Base-by-base conservation (phyloP, 805 yeast genomes). In the Spathaspora sp. region DNA sequence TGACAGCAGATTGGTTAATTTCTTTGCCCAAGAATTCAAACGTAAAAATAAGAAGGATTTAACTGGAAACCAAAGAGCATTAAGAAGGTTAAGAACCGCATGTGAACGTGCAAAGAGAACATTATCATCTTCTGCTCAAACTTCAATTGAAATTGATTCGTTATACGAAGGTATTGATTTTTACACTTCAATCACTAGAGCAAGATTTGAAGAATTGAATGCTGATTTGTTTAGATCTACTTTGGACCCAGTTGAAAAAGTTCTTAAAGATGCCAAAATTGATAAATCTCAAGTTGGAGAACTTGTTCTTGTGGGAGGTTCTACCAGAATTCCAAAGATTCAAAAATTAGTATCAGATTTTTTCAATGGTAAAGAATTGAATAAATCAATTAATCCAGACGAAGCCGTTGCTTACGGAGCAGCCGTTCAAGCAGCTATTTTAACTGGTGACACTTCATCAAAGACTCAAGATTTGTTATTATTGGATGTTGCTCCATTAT, bases 331-430 rank as follows among this genome's bases (percentile, higher is more conserved):
- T 78, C 99, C 98, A 77, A 94, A 91, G 82, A 93, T 93, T 62
- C 98, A 92, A 79, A 87, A 89, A 76, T 81, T 93, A 65, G 82
- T 93, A 61, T 96, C 93, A 76, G 81, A 86, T 58, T 91, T 75
- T 82, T 93, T 93, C 69, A 85, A 87, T 66, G 97, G 97, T 65
- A 93, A 94, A 82, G 91, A 91, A 76, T 93, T 96, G 59, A 89
- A 96, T 61, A 93, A 92, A 83, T 93, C 97, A 65, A 93, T 93
- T 67, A 93, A 93, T 80, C 98, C 99, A 57, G 99, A 93, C 78
- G 99, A 93, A 81, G 99, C 99, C 70, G 98, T 93, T 67, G 99
- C 98, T 44, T 93, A 86, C 65, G 99, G 99, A 83, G 98, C 98
- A 55, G 97, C 99, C 57, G 97, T 93, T 57, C 99, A 93, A 80